phyloP scores from a whole-genome alignment of 2,329 filamentous ascomycete species.

The Sclerotinia glacialis region DNA sequence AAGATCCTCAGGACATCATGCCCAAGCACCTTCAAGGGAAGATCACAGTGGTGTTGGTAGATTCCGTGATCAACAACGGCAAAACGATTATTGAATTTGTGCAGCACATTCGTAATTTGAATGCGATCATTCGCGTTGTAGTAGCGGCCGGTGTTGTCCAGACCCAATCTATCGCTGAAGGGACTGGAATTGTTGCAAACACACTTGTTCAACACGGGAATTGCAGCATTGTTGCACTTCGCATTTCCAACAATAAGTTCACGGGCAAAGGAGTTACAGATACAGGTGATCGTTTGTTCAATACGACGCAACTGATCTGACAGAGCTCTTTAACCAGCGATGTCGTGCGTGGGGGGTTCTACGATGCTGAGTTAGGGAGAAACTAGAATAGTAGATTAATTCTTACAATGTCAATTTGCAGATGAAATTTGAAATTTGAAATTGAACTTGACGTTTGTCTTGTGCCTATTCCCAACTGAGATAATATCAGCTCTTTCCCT shows the following conservation, averaged over 20 bases:
- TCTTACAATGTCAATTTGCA: neutral
- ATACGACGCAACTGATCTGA: conserved; percentile 46
- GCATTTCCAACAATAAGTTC: conserved; percentile 56
- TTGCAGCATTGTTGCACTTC: conserved; percentile 45
- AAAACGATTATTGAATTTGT: conserved; percentile 50
- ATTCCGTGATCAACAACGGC: conserved; percentile 60
- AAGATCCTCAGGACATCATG: conserved; percentile 44
- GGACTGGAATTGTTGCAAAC: neutral
- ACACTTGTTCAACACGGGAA: conserved; percentile 36
- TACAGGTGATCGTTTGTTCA: conserved; percentile 58
- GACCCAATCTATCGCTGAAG: conserved; percentile 30
- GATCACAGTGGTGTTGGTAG: conserved; percentile 52
- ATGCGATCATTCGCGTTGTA: conserved; percentile 47
- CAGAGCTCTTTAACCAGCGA: neutral
- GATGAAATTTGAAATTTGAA: no score
- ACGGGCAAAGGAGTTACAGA: conserved; percentile 52
- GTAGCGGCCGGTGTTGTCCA: conserved; percentile 57
- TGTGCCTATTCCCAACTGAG: no score
- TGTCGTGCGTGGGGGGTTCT: neutral
- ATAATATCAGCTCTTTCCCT: neutral
- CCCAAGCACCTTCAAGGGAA: conserved; percentile 43
- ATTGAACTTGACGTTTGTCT: no score
- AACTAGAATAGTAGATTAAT: neutral
- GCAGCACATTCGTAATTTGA: conserved; percentile 44
- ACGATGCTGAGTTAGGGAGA: neutral